Percentiles rank a stretch among this genome's conserved stretches.
These are phyloP conservation scores for Saraca asoca DNA, from an alignment of 331 rosid species.

Conservation along the genomic window DNA sequence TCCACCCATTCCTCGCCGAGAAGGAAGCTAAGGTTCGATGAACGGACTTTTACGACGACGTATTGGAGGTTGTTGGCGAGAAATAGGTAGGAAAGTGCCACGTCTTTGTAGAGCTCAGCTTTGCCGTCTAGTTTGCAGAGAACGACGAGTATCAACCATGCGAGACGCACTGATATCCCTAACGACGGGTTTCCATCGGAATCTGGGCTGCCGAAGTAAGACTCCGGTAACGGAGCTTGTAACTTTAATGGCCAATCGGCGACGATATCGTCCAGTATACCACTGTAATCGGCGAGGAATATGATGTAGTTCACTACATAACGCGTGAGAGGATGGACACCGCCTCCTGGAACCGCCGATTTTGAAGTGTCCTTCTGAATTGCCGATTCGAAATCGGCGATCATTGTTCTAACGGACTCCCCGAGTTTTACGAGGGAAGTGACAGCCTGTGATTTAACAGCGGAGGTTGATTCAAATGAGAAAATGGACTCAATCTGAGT, in stretches of 20 bases:
- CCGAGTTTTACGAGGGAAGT: constrained; percentile 52
- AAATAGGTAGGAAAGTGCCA: constrained; percentile 75
- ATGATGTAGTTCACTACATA: constrained; percentile 83
- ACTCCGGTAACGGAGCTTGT: constrained; percentile 60
- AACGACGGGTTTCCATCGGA: constrained; percentile 33
- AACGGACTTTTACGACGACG: constrained; percentile 62
- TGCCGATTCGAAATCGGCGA: constrained; percentile 71
- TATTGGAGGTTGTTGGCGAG: constrained; percentile 92
- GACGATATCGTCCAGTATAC: constrained; percentile 50
- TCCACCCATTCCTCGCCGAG: constrained; percentile 68
- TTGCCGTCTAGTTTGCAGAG: constrained; percentile 87
- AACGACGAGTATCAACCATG: constrained; percentile 70
- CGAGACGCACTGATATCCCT: constrained; percentile 49
- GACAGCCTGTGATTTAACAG: constrained; percentile 47
- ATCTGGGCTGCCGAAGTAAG: constrained; percentile 49
- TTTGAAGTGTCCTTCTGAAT: constrained; percentile 74
- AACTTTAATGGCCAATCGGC: constrained; percentile 53
- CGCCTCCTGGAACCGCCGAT: constrained; percentile 66
- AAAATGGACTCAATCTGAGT: constrained; percentile 61
- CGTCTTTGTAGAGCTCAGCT: constrained; percentile 64
- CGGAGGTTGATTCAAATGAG: constrained; percentile 54
- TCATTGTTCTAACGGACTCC: constrained; percentile 56
- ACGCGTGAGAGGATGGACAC: constrained; percentile 81
- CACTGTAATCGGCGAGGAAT: constrained; percentile 67
- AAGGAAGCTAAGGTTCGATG: constrained; percentile 55